Percentiles rank a stretch among this genome's conserved stretches.
Evolutionary conservation across 2,329 filamentous ascomycete species (phyloP).

Genomic region (Herpotrichia juniperi): DNA sequence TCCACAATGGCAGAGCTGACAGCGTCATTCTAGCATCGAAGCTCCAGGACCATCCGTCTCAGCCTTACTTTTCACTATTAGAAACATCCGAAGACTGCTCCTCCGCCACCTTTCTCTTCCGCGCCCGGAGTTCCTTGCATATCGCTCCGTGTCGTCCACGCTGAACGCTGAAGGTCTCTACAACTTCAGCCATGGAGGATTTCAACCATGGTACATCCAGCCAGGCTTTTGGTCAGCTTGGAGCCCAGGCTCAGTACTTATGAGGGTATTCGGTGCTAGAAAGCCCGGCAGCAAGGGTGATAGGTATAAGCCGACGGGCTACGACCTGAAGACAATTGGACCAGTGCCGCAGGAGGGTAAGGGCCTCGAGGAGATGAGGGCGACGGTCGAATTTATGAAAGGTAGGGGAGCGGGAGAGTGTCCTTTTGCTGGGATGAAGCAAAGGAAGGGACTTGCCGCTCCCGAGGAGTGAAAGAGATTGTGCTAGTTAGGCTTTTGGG

Average conservation of each 20-base stretch:
- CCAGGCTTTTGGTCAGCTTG: constrained; percentile 12
- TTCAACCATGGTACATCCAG: constrained; percentile 16
- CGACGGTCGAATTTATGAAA: constrained; percentile 8
- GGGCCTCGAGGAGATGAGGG: constrained; percentile 13
- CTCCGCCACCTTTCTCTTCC: constrained; percentile 10
- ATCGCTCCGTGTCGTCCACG: constrained; percentile 5
- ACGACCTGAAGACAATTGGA: constrained; percentile 13
- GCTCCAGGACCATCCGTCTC: constrained; percentile 6
- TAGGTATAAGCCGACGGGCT: constrained; percentile 12
- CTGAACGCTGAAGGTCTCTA: constrained; percentile 12
- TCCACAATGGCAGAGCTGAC: no score
- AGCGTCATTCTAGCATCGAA: no score
- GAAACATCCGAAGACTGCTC: constrained; percentile 4
- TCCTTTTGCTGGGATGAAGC: constrained; percentile 10
- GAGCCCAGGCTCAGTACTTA: constrained; percentile 10
- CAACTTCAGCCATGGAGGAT: constrained; percentile 15
- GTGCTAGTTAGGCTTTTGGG: no score
- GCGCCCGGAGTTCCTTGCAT: constrained; percentile 9
- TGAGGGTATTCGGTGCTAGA: constrained; percentile 13
- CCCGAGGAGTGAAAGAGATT: not conserved
- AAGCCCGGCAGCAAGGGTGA: constrained; percentile 13
- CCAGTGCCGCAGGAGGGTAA: constrained; percentile 11
- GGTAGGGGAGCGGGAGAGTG: constrained; percentile 4
- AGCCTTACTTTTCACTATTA: constrained; percentile 7
- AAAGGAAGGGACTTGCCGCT: not conserved